Percentiles rank a stretch among this genome's conserved stretches.
phyloP scores from a whole-genome alignment of 1,139 yeast species.

The Eremothecium cymbalariae region DNA sequence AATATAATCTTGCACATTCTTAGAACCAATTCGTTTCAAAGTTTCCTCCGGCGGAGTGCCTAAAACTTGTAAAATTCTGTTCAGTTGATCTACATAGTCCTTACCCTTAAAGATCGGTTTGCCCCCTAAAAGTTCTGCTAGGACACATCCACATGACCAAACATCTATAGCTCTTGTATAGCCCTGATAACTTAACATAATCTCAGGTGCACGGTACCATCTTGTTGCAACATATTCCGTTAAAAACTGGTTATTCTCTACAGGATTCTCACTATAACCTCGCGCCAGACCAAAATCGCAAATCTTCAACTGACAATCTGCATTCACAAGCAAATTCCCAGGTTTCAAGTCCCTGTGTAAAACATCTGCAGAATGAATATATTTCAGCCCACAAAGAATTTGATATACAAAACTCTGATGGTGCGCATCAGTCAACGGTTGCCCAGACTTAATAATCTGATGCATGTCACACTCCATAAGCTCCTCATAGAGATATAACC shows the following conservation, averaged over 20 bases:
- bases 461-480: conserved; percentile 98
- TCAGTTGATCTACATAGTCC: conserved; percentile 91
- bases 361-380: conserved; percentile 93
- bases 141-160: conserved; percentile 96
- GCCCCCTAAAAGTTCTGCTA: conserved; percentile 89
- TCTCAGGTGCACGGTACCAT: conserved; percentile 98
- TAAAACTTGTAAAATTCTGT: conserved; percentile 72
- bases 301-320: conserved; percentile 91
- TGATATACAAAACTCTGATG: conserved; percentile 90
- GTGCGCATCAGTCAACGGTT: conserved; percentile 89
- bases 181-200: conserved; percentile 86
- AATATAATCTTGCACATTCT: conserved; percentile 87
- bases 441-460: conserved; percentile 89
- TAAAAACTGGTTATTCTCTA: conserved; percentile 79
- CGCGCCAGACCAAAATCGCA: conserved; percentile 97
- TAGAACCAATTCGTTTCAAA: conserved; percentile 73
- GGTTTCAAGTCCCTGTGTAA: conserved; percentile 93
- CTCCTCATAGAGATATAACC: conserved; percentile 86
- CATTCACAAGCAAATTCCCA: conserved; percentile 84
- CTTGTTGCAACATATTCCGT: conserved; percentile 97
- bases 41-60: conserved; percentile 92
- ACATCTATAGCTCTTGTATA: conserved; percentile 93
- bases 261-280: conserved; percentile 82
- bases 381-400: conserved; percentile 84
- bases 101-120: conserved; percentile 89